A percentile compares a stretch with the other conserved stretches of the same genome.
Conservation (phyloP, 805 yeast genomes). For the Monosporozyma unispora region DNA sequence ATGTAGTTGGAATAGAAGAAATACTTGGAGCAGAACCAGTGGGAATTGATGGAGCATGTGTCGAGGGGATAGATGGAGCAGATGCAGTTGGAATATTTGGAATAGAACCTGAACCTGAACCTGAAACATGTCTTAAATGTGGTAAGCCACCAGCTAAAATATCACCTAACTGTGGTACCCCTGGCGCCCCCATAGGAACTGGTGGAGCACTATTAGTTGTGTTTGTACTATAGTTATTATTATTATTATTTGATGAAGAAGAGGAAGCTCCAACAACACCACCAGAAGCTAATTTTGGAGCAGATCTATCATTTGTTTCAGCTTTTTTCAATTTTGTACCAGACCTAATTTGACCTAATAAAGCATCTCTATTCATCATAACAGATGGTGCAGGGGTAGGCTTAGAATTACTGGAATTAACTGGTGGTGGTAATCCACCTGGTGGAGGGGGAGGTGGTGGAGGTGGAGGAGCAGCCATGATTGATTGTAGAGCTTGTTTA, state of each 20-base stretch:
- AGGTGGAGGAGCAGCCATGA: conserved; percentile 36
- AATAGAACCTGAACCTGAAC: neutral
- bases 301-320: conserved; percentile 57
- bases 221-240: conserved; percentile 18
- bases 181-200: conserved; percentile 10
- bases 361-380: conserved; percentile 40
- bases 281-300: conserved; percentile 43
- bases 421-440: conserved; percentile 11
- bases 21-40: conserved; percentile 3
- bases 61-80: conserved; percentile 12
- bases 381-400: conserved; percentile 23
- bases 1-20: no score
- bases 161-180: conserved; percentile 28
- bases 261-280: conserved; percentile 12
- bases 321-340: conserved; percentile 55
- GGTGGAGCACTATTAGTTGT: neutral
- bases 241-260: conserved; percentile 1
- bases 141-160: conserved; percentile 67
- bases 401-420: conserved; percentile 27
- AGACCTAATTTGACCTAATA: conserved; percentile 77
- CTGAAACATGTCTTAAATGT: conserved; percentile 44
- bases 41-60: conserved; percentile 10
- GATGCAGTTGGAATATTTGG: conserved; percentile 5
- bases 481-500: neutral
- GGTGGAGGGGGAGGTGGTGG: conserved; percentile 52